Evolutionary conservation across 2,329 filamentous ascomycete genomes (phyloP).

Genomic region (Botrytis paeoniae): DNA sequence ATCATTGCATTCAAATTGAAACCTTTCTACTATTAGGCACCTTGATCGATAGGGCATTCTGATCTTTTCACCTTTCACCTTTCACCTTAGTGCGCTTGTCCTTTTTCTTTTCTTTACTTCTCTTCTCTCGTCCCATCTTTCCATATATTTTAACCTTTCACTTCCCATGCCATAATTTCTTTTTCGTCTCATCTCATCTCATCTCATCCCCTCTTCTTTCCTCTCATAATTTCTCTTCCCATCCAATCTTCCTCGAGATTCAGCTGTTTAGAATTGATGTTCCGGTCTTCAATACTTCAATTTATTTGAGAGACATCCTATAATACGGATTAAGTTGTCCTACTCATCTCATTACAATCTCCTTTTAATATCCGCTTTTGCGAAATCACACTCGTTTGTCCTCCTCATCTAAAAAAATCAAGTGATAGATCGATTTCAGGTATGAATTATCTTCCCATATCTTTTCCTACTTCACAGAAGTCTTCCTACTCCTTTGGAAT

Average conservation of each 20-base stretch:
- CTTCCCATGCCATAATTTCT: conserved; percentile 5
- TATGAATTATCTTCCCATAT: not conserved
- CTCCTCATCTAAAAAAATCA: conserved; percentile 2
- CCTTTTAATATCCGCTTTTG: conserved; percentile 24
- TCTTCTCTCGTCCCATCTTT: not conserved
- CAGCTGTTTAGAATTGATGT: conserved; percentile 22
- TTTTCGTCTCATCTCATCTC: not conserved
- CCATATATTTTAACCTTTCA: conserved; percentile 18
- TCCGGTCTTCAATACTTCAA: conserved; percentile 22
- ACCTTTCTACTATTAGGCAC: not conserved
- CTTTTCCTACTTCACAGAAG: not conserved
- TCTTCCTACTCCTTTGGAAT: not conserved
- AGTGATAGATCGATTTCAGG: conserved; percentile 9
- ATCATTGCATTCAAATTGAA: not conserved
- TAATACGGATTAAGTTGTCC: conserved; percentile 1
- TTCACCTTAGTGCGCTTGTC: not conserved
- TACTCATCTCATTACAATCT: conserved; percentile 10
- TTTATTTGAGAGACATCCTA: not conserved
- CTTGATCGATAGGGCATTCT: not conserved
- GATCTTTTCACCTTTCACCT: not conserved
- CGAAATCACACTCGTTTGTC: conserved; percentile 14
- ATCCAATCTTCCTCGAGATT: conserved; percentile 17
- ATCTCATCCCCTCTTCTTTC: conserved; percentile 17
- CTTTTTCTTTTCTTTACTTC: not conserved
- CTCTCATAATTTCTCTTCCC: conserved; percentile 1